phyloP scores from a whole-genome alignment of 306 rosid species.

The Neltuma alba region DNA sequence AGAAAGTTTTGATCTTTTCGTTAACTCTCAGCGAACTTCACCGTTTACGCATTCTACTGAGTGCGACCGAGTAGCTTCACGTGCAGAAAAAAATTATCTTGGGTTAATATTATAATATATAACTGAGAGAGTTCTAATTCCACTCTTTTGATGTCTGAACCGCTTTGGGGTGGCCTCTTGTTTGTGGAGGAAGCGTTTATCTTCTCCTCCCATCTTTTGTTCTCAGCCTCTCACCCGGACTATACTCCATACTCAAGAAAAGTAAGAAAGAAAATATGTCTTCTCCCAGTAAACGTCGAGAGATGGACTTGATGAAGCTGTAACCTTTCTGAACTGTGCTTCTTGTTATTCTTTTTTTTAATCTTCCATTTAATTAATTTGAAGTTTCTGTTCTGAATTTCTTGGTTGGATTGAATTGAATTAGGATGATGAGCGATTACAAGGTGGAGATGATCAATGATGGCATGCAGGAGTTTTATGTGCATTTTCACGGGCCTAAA shows the following conservation, averaged over 20 bases:
- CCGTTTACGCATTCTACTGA: background rate
- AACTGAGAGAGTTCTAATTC: background rate
- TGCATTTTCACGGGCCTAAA: slow-evolving; percentile 82
- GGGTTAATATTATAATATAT: background rate
- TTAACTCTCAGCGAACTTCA: background rate
- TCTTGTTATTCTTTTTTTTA: background rate
- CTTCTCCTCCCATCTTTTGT: slow-evolving; percentile 24
- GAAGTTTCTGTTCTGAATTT: slow-evolving; percentile 19
- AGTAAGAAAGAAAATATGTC: slow-evolving; percentile 51
- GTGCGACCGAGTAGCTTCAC: background rate
- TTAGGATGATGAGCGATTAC: slow-evolving; percentile 95
- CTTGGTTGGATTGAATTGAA: slow-evolving; percentile 34
- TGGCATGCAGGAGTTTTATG: slow-evolving; percentile 76
- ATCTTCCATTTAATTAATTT: background rate
- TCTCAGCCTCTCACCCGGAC: slow-evolving; percentile 28
- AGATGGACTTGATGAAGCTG: slow-evolving; percentile 96
- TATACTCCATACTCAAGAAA: background rate
- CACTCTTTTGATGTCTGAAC: slow-evolving; percentile 11
- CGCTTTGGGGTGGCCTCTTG: slow-evolving; percentile 15
- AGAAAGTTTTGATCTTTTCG: background rate
- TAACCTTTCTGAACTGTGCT: slow-evolving; percentile 26
- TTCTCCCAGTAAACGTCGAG: slow-evolving; percentile 87
- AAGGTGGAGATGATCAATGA: slow-evolving; percentile 83
- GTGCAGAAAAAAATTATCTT: background rate
- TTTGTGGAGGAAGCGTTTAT: slow-evolving; percentile 19